Evolutionary conservation across 495 filamentous ascomycete species (phyloP).

Genomic region (Tuber brumale): DNA sequence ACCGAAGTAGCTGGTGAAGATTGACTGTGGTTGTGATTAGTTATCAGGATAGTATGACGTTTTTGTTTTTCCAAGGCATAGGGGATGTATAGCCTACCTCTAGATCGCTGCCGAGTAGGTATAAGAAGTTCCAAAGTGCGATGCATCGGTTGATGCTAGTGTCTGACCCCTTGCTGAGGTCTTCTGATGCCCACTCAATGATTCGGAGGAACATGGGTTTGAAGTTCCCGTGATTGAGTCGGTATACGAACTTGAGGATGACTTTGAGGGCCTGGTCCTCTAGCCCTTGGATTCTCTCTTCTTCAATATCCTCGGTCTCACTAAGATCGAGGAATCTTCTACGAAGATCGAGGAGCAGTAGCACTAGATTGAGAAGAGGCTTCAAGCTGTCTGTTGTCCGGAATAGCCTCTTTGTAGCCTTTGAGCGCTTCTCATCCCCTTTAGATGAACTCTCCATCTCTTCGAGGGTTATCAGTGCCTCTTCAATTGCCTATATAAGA

Average conservation of each 20-base stretch:
- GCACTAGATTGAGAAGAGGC: neutral
- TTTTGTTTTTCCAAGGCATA: neutral
- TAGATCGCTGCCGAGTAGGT: conserved; percentile 70
- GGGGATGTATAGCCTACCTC: conserved; percentile 50
- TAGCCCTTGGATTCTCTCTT: conserved; percentile 54
- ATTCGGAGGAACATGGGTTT: conserved; percentile 80
- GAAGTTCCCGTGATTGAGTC: conserved; percentile 93
- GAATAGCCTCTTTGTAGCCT: neutral
- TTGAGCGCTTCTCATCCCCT: conserved; percentile 2
- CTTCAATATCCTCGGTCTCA: conserved; percentile 47
- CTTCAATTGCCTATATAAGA: neutral
- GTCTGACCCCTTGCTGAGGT: conserved; percentile 20
- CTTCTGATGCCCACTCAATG: conserved; percentile 65
- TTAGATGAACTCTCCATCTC: neutral
- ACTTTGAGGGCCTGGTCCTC: conserved; percentile 60
- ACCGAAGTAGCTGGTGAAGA: conserved; percentile 82
- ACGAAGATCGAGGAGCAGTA: conserved; percentile 4
- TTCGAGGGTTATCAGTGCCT: neutral
- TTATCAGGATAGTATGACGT: neutral
- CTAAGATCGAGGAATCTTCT: conserved; percentile 58
- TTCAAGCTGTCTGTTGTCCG: neutral
- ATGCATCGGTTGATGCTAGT: conserved; percentile 20
- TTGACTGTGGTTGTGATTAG: conserved; percentile 51
- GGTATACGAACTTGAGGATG: conserved; percentile 83
- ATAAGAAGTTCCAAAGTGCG: conserved; percentile 67